Evolutionary conservation across 257 asterid genomes (phyloP).

Genomic region (Paraleonurus japonicus): DNA sequence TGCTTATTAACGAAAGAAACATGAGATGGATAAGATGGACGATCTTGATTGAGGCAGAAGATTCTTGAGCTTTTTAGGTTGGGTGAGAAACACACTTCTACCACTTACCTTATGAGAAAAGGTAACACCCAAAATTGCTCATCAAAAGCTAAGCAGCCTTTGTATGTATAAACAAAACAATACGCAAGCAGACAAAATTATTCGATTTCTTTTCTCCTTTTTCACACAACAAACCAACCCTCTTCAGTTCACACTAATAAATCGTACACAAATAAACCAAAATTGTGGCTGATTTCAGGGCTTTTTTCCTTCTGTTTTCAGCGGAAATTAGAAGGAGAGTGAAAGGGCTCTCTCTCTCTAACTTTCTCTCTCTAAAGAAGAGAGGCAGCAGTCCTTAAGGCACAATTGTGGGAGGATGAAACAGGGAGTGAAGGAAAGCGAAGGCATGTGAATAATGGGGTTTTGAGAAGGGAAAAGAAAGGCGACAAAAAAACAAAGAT

Average conservation of each 20-base stretch:
- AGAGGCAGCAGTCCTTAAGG: conserved; percentile 16
- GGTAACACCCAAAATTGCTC: conserved; percentile 64
- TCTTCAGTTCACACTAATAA: no score
- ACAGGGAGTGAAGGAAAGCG: conserved; percentile 7
- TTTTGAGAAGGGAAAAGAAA: conserved; percentile 2
- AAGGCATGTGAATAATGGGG: conserved; percentile 23
- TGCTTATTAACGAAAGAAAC: conserved; percentile 17
- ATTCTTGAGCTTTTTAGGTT: conserved; percentile 35
- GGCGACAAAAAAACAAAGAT: conserved; percentile 7
- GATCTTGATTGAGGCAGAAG: conserved; percentile 47
- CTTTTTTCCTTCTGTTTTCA: conserved; percentile 8
- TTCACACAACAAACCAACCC: conserved; percentile 11
- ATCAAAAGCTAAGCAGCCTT: conserved; percentile 49
- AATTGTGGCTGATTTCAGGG: not conserved
- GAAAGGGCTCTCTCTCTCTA: conserved; percentile 16
- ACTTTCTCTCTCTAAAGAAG: conserved; percentile 17
- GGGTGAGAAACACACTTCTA: conserved; percentile 38
- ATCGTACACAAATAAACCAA: conserved; percentile 6
- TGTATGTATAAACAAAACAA: conserved; percentile 35
- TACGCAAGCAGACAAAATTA: conserved; percentile 42
- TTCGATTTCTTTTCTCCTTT: not conserved
- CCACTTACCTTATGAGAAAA: conserved; percentile 36
- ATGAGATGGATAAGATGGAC: conserved; percentile 39
- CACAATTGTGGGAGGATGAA: conserved; percentile 13
- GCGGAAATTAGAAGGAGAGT: not conserved